Percentiles rank a stretch among this genome's conserved stretches.
phyloP scores from a whole-genome alignment of 371 early-diverging fungal species.

The Phascolomyces articulosus region DNA sequence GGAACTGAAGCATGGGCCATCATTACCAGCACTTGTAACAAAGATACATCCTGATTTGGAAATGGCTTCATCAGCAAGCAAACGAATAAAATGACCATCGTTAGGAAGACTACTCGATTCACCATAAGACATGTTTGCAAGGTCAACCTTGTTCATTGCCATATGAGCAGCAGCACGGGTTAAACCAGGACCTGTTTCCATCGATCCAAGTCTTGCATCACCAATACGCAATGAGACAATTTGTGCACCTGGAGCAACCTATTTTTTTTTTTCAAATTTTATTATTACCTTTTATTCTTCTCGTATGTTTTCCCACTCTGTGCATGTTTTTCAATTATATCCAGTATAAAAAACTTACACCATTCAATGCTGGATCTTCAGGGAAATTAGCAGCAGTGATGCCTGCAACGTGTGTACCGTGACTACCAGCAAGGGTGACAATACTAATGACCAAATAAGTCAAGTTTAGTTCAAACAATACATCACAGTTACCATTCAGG shows the following conservation, averaged over 20 bases:
- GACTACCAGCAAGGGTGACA: slow-evolving; percentile 83
- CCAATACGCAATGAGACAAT: slow-evolving; percentile 94
- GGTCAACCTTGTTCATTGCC: slow-evolving; percentile 76
- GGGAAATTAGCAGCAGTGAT: slow-evolving; percentile 84
- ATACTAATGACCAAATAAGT: slow-evolving; percentile 49
- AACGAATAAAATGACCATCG: slow-evolving; percentile 79
- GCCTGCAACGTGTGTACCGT: slow-evolving; percentile 95
- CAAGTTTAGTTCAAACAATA: too few species aligned
- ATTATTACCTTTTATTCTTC: neutral
- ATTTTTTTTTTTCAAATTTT: neutral
- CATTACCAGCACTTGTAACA: slow-evolving; percentile 91
- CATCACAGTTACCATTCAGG: too few species aligned
- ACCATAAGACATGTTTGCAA: slow-evolving; percentile 97
- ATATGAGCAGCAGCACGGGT: slow-evolving; percentile 84
- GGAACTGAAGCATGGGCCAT: slow-evolving; percentile 88
- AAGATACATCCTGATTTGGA: slow-evolving; percentile 84
- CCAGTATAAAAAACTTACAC: slow-evolving; percentile 60
- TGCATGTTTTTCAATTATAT: too few species aligned
- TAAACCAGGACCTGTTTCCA: slow-evolving; percentile 90
- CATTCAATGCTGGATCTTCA: slow-evolving; percentile 84
- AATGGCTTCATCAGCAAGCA: slow-evolving; percentile 82
- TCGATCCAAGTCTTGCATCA: slow-evolving; percentile 79
- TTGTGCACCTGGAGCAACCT: slow-evolving; percentile 91
- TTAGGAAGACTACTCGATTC: slow-evolving; percentile 78
- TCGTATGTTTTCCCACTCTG: neutral